Percentiles rank a stretch among this genome's conserved stretches.
phyloP scores from a whole-genome alignment of 495 filamentous ascomycete species.

The Penicillium salamii region DNA sequence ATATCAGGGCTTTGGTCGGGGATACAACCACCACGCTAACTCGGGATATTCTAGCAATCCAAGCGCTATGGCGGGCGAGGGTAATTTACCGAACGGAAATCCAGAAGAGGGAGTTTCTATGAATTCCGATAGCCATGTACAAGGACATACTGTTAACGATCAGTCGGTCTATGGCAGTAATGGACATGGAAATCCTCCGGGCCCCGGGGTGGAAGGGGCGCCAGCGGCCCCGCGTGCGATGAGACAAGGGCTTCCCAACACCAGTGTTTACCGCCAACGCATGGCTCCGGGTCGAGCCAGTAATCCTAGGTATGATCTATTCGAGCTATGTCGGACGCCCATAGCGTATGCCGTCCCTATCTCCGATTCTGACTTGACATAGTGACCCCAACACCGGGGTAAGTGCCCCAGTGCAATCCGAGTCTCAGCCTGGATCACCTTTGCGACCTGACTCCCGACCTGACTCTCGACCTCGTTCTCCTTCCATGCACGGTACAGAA shows the following conservation, averaged over 20 bases:
- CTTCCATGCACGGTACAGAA: slow-evolving; percentile 44
- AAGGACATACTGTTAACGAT: slow-evolving; percentile 46
- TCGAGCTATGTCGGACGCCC: no score
- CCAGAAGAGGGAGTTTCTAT: slow-evolving; percentile 19
- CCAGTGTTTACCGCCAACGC: slow-evolving; percentile 54
- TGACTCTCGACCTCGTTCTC: slow-evolving; percentile 57
- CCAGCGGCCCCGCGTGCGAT: slow-evolving; percentile 93
- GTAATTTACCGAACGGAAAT: slow-evolving; percentile 1
- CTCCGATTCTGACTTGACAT: neutral
- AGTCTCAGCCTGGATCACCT: slow-evolving; percentile 43
- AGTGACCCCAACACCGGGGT: neutral
- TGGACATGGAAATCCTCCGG: neutral
- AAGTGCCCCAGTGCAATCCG: slow-evolving; percentile 23
- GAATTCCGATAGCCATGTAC: slow-evolving; percentile 27
- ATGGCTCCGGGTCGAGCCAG: slow-evolving; percentile 24
- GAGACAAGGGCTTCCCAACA: slow-evolving; percentile 80
- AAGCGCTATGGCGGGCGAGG: slow-evolving; percentile 11
- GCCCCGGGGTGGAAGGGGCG: slow-evolving; percentile 69
- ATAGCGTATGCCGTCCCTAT: no score
- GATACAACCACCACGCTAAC: slow-evolving; percentile 43
- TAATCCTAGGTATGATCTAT: slow-evolving; percentile 38
- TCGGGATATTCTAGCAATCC: slow-evolving; percentile 29
- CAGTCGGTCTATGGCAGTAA: slow-evolving; percentile 24
- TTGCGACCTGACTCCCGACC: no score
- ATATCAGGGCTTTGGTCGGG: slow-evolving; percentile 51